phyloP scores from a whole-genome alignment of 2,329 filamentous ascomycete genomes.

The Reticulascus tulasneorum region DNA sequence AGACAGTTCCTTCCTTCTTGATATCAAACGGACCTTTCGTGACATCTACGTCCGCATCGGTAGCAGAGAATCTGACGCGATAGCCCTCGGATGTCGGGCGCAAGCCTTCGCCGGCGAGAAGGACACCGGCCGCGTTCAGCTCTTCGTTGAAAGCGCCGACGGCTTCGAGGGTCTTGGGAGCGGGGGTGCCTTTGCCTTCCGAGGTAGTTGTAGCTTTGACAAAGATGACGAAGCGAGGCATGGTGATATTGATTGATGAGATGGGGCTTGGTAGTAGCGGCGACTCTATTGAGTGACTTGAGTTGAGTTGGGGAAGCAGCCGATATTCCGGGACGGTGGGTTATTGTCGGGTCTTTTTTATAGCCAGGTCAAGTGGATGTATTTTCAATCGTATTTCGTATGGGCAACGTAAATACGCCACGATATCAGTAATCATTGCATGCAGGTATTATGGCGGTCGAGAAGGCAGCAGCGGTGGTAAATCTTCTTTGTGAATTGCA shows the following conservation, averaged over 20 bases:
- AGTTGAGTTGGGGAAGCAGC: no score
- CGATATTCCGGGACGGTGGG: no score
- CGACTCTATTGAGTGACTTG: no score
- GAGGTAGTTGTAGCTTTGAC: constrained; percentile 22
- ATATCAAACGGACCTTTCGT: constrained; percentile 25
- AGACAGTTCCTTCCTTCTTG: constrained; percentile 19
- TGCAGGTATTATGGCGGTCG: no score
- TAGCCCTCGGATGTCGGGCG: constrained; percentile 21
- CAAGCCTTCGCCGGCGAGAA: constrained; percentile 23
- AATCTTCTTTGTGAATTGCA: no score
- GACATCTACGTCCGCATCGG: constrained; percentile 13
- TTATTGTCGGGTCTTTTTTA: no score
- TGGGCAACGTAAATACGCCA: no score
- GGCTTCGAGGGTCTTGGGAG: constrained; percentile 18
- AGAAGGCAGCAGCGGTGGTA: no score
- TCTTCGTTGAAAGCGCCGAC: constrained; percentile 24
- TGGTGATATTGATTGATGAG: constrained; percentile 12
- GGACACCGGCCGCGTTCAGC: constrained; percentile 20
- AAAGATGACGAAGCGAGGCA: constrained; percentile 26
- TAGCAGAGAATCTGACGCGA: constrained; percentile 20
- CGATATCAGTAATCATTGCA: no score
- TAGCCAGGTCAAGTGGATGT: no score
- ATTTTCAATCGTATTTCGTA: no score
- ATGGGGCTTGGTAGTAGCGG: no score
- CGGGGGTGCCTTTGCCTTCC: constrained; percentile 13